Evolutionary conservation across 129 eudicot species (phyloP).

Genomic region (Chrysanthemum lavandulifolium): DNA sequence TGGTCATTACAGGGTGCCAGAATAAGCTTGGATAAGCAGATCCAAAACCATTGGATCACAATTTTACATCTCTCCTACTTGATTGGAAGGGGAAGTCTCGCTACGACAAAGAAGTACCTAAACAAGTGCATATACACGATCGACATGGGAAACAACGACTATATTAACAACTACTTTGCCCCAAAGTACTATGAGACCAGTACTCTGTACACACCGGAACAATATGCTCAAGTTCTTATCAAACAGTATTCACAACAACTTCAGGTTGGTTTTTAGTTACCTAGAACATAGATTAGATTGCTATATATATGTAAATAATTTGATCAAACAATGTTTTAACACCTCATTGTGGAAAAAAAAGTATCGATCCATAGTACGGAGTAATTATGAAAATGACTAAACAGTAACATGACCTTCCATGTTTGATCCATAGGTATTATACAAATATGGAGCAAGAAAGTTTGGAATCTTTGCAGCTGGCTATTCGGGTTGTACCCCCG

Average conservation of each 20-base stretch:
- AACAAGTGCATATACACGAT: constrained; percentile 51
- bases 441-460: constrained; percentile 46
- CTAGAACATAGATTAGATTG: background rate
- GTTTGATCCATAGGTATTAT: constrained; percentile 28
- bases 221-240: constrained; percentile 44
- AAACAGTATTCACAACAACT: constrained; percentile 52
- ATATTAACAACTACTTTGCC: constrained; percentile 55
- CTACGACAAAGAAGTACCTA: constrained; percentile 32
- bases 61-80: constrained; percentile 22
- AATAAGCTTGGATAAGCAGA: constrained; percentile 45
- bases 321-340: too few relatives aligned
- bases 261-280: constrained; percentile 38
- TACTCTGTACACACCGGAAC: constrained; percentile 35
- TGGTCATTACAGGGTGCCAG: constrained; percentile 41
- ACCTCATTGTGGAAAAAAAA: too few relatives aligned
- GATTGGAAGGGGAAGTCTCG: constrained; percentile 31
- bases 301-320: too few relatives aligned
- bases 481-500: constrained; percentile 34
- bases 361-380: too few relatives aligned
- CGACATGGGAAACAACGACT: constrained; percentile 64
- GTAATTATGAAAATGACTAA: background rate
- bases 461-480: constrained; percentile 43
- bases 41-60: constrained; percentile 38
- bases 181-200: constrained; percentile 37
- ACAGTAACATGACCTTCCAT: background rate